These are phyloP conservation scores for Cryphonectria japonica DNA, from an alignment of 2,329 filamentous ascomycete species.

Conservation along the genomic window DNA sequence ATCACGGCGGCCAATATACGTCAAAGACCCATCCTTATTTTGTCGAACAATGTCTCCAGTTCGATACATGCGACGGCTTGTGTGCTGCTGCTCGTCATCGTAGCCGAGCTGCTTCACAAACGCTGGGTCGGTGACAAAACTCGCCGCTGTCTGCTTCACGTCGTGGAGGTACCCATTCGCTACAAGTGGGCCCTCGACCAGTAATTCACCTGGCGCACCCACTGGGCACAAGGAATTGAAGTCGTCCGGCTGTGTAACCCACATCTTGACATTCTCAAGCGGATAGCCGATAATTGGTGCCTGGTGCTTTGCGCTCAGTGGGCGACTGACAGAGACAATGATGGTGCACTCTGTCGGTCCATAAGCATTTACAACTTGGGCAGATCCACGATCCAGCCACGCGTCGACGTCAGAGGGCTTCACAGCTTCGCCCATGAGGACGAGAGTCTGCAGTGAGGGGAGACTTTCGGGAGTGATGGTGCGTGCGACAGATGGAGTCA, in stretches of 20 bases:
- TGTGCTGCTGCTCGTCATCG: neutral
- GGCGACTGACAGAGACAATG: slow-evolving; percentile 10
- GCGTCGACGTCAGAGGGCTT: slow-evolving; percentile 16
- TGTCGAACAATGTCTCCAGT: slow-evolving; percentile 11
- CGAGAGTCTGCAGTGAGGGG: slow-evolving; percentile 25
- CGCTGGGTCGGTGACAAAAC: slow-evolving; percentile 38
- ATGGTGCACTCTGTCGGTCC: slow-evolving; percentile 30
- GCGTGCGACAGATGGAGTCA: slow-evolving; percentile 35
- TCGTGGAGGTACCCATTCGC: slow-evolving; percentile 55
- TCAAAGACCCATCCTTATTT: slow-evolving; percentile 59
- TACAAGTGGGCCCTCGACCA: slow-evolving; percentile 33
- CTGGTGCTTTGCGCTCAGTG: slow-evolving; percentile 26
- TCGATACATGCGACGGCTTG: slow-evolving; percentile 35
- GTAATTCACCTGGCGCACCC: slow-evolving; percentile 31
- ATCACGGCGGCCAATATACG: slow-evolving; percentile 55
- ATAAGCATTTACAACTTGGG: slow-evolving; percentile 29
- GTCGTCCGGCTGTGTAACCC: slow-evolving; percentile 36
- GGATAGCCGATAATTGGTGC: slow-evolving; percentile 27
- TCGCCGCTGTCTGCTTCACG: slow-evolving; percentile 35
- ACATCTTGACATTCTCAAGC: slow-evolving; percentile 30
- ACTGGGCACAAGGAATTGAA: slow-evolving; percentile 29
- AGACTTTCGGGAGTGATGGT: slow-evolving; percentile 28
- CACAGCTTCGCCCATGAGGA: slow-evolving; percentile 33
- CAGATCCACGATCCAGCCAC: slow-evolving; percentile 27
- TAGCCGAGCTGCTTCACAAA: slow-evolving; percentile 31